phyloP scores from a whole-genome alignment of 805 yeast species.

The Wickerhamomyces rabaulensis region DNA sequence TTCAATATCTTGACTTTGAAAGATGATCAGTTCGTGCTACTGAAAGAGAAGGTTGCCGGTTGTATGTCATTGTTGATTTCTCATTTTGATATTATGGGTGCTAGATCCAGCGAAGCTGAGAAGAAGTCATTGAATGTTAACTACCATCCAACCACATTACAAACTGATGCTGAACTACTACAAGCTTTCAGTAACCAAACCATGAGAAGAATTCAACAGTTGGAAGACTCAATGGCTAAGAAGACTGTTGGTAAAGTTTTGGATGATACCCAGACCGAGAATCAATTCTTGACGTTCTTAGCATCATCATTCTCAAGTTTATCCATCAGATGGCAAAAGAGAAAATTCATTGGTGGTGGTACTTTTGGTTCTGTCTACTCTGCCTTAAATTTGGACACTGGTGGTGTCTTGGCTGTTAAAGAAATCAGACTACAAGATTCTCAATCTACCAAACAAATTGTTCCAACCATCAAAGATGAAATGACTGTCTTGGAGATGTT shows the following conservation, averaged over 20 bases:
- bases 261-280: conserved; percentile 82
- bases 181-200: conserved; percentile 62
- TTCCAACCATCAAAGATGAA: conserved; percentile 89
- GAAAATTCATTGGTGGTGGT: conserved; percentile 90
- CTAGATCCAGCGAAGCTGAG: conserved; percentile 64
- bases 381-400: conserved; percentile 88
- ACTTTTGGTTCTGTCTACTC: conserved; percentile 93
- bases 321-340: conserved; percentile 96
- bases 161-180: conserved; percentile 48
- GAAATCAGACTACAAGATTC: conserved; percentile 89
- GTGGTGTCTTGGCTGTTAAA: conserved; percentile 95
- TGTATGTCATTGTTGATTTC: conserved; percentile 91
- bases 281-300: conserved; percentile 77
- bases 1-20: conserved; percentile 78
- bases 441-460: conserved; percentile 76
- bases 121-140: conserved; percentile 43
- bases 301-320: conserved; percentile 88
- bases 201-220: conserved; percentile 53
- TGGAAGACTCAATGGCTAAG: conserved; percentile 49
- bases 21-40: conserved; percentile 65
- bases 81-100: conserved; percentile 98
- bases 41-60: conserved; percentile 83
- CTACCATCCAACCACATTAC: conserved; percentile 38
- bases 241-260: conserved; percentile 75
- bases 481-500: conserved; percentile 95